These are phyloP conservation scores for Eleusine coracana DNA, from an alignment of 176 grass and related monocot species.

Conservation along the genomic window DNA sequence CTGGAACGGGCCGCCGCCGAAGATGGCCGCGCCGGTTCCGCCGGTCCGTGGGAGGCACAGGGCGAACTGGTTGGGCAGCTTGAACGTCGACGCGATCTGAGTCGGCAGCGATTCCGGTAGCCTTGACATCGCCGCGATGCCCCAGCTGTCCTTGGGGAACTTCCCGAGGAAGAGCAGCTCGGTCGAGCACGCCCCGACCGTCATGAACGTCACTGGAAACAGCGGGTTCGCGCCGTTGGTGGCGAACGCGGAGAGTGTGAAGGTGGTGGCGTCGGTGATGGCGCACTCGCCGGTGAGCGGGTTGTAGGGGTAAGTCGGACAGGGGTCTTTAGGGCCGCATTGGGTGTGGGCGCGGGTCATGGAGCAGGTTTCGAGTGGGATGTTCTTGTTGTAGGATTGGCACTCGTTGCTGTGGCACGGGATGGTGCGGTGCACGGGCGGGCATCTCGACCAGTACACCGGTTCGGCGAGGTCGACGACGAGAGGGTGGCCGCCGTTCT, in stretches of 20 bases:
- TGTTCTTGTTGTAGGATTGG: background rate
- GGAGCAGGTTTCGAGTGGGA: background rate
- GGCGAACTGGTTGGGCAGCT: conserved; percentile 40
- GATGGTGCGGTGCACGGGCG: conserved; percentile 11
- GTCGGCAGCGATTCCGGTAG: conserved; percentile 22
- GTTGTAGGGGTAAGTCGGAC: background rate
- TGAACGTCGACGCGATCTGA: conserved; percentile 30
- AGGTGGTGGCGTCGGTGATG: conserved; percentile 18
- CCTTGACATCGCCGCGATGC: conserved; percentile 38
- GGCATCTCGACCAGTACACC: conserved; percentile 40
- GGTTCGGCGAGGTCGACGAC: conserved; percentile 39
- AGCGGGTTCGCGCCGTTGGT: conserved; percentile 60
- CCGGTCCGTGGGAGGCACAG: conserved; percentile 46
- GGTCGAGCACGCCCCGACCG: conserved; percentile 25
- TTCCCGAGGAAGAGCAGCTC: too few species aligned
- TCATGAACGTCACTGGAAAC: background rate
- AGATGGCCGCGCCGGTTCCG: conserved; percentile 36
- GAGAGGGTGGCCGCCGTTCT: conserved; percentile 20
- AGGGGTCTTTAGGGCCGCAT: background rate
- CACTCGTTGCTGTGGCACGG: background rate
- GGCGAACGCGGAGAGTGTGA: conserved; percentile 26
- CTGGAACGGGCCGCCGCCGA: conserved; percentile 44
- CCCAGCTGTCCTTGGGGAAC: conserved; percentile 3
- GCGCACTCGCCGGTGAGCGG: conserved; percentile 23
- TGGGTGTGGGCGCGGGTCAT: too few species aligned